Base-by-base conservation (phyloP, 2,329 filamentous ascomycete genomes). In the Trichoderma atroviride region DNA sequence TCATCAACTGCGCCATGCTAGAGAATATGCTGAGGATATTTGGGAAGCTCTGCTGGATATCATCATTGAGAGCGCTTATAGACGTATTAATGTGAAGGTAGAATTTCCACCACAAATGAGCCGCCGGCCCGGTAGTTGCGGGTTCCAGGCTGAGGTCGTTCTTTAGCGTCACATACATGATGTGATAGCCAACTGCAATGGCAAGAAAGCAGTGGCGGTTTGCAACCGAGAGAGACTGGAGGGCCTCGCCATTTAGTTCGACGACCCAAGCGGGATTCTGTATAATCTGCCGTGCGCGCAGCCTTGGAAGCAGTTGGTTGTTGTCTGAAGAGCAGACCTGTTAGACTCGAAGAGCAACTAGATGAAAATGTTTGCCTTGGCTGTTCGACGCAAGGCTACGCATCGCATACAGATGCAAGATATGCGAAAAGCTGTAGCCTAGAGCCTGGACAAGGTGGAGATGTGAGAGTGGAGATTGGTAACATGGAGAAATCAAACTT, bases 1-100 rank as follows among this genome's bases (percentile, higher is more conserved):
- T 60, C 65, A 68, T 60, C 56, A 68, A 56, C 19, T 68, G 65
- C n/a, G 65, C 65, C 56, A 70, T 70, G 43, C 68, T 68, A 0
- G 55, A 57, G 31, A 70, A 70, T 37, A 69, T 64, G 59, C 55
- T 58, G 7, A 58, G 31, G 22, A 58, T 43, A 5, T 64, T 69
- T 6, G 50, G 57, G 14, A 56, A 47, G 53, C 50, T 64, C 27
- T 13, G 43, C 27, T 52, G 50, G 19, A 70, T 68, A 31, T 70
- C 69, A 11, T 62, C 64, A 14, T 68, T 68, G 33, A 70, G 64
- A 4, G 64, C 35, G 11, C 40, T 50, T 24, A 70, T 52, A 14
- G 69, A 67, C 19, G 24, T 35, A 14, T 57, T 58, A 27, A 70
- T 57, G 31, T 68, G 64, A 29, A 53, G 64, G 22, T 68, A 70